phyloP scores from a whole-genome alignment of 768 basidiomycete species.

The Suillus placidus region DNA sequence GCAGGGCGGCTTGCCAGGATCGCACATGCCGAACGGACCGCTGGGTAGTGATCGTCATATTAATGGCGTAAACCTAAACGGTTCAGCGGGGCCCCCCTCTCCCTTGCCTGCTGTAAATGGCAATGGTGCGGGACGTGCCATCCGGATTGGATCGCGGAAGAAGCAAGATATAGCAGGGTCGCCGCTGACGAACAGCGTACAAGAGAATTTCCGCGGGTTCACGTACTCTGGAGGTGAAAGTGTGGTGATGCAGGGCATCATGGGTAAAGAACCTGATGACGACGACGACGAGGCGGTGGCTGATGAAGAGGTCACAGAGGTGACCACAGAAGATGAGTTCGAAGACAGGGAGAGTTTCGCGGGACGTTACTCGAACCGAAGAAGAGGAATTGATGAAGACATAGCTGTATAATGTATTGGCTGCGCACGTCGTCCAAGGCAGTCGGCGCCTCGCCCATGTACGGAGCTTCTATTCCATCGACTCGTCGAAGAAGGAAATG shows the following conservation, averaged over 20 bases:
- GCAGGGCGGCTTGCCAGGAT: constrained; percentile 41
- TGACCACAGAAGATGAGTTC: constrained; percentile 76
- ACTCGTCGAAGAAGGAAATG: constrained; percentile 9
- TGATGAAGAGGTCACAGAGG: constrained; percentile 51
- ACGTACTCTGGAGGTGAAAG: constrained; percentile 82
- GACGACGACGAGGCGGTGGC: constrained; percentile 49
- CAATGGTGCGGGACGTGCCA: constrained; percentile 33
- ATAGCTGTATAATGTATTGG: constrained; percentile 30
- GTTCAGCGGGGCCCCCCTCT: background rate
- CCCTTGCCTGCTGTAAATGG: constrained; percentile 20
- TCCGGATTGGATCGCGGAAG: constrained; percentile 56
- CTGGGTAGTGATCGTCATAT: constrained; percentile 59
- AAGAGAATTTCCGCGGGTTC: constrained; percentile 97
- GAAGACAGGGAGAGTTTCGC: constrained; percentile 65
- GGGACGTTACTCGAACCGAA: constrained; percentile 70
- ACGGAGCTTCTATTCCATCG: constrained; percentile 3
- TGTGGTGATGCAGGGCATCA: constrained; percentile 47
- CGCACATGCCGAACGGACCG: constrained; percentile 76
- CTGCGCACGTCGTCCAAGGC: constrained; percentile 1
- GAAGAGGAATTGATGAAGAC: constrained; percentile 44
- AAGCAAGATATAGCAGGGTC: constrained; percentile 50
- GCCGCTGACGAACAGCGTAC: constrained; percentile 88
- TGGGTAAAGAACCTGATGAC: constrained; percentile 33
- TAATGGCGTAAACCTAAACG: constrained; percentile 18
- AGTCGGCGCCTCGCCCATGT: background rate